Base-by-base conservation (phyloP, 495 filamentous ascomycete genomes). In the Zalerion maritima region DNA sequence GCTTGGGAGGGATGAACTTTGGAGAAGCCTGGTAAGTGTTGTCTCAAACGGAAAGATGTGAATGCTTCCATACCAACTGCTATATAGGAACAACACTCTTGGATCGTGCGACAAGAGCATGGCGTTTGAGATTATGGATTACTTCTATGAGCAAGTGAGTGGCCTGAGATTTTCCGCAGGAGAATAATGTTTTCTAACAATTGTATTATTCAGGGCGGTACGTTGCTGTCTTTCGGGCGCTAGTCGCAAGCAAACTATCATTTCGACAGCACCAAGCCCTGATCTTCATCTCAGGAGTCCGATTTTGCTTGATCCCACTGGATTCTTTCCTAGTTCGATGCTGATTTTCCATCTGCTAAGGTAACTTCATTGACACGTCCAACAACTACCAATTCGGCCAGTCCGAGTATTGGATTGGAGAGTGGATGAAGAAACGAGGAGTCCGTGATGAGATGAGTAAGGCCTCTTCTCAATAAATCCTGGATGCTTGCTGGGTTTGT, bases 281-380 rank as follows among this genome's bases (percentile, higher is more conserved):
- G 5, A 7, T n/a, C n/a, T n/a, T n/a, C n/a, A n/a, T n/a, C n/a
- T n/a, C n/a, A n/a, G n/a, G n/a, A n/a, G n/a, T n/a, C n/a, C n/a
- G n/a, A n/a, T n/a, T n/a, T n/a, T n/a, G n/a, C n/a, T n/a, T n/a
- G n/a, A n/a, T n/a, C n/a, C n/a, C n/a, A n/a, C n/a, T n/a, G n/a
- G n/a, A n/a, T n/a, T n/a, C n/a, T n/a, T n/a, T n/a, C n/a, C n/a
- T n/a, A n/a, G 10, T 9, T 34, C 14, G 10, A 5, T 3, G 12
- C 16, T 21, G 16, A 3, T 10, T 3, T 31, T 3, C 28, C 8
- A 4, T 18, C 3, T 24, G 24, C 41, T n/a, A 72, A 15, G 80
- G 79, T 17, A 86, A 86, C 52, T 82, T 83, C 55, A 72, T 86
- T 39, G 79, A 86, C 42, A 83, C 77, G 1, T 53, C 74, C 24